Base-by-base conservation (phyloP, 2,329 filamentous ascomycete genomes). In the Calonectria crousiana region DNA sequence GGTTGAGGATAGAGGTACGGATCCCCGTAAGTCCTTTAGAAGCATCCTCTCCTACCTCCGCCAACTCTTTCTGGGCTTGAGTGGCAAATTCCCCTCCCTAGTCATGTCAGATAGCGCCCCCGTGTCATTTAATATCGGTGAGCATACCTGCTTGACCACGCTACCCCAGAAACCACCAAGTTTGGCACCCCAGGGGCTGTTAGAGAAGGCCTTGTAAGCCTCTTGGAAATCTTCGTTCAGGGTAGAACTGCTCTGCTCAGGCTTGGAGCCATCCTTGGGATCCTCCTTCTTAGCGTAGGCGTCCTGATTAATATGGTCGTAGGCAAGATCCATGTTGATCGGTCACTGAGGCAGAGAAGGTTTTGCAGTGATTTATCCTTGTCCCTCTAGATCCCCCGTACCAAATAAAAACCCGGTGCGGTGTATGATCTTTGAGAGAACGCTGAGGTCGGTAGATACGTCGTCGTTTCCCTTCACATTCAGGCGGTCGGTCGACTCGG, bases 221-320 rank as follows among this genome's bases (percentile, higher is more conserved):
- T 98, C 95, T 85, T 98, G 95, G 76, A 99, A 90, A 82, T 99
- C 97, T 78, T 92, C 90, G 83, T 97, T 97, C 78, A 99, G 90
- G 67, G 93, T 91, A 71, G 86, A 84, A 77, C 88, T 85, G 66
- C 85, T 80, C 78, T 87, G 82, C 74, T 86, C 85, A 28, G 80
- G 75, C 69, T 86, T 83, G 64, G 87, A 83, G 60, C 84, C 84
- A 53, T 87, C 85, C 53, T 87, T 86, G 47, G 81, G 70, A 76
- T 89, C 87, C 72, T 92, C 88, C 73, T 81, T 80, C 80, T 92
- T 90, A 49, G 91, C 88, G 75, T 95, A 90, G 67, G 92, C 90
- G 84, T 97, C 93, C 87, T 98, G 95, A 83, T 95, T 93, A 81
- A 98, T 98, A 85, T 98, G 95, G 83, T 99, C 97, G 90, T 98